Evolutionary conservation across 345 rosid genomes (phyloP), one percentile per base, ranked within the genome.

Genomic region (Moringa oleifera): DNA sequence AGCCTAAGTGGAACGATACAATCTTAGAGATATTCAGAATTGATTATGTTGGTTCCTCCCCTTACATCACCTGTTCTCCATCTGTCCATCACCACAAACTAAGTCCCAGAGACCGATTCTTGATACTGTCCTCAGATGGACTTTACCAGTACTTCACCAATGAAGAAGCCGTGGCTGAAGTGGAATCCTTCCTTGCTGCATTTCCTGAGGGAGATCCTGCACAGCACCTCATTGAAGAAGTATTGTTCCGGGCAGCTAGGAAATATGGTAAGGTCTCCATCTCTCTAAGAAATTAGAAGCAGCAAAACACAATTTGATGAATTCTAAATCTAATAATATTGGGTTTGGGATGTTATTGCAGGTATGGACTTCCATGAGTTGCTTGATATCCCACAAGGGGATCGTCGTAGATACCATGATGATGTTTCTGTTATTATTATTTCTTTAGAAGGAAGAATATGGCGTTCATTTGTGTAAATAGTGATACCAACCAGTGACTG

Each of bases 161-260:
- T 16, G 84, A 90, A 71, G 93, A 94, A 79, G 99, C 85, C 56
- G 78, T 86, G 18, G 68, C 79, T 9, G 89, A 85, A 65, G 90
- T 90, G 0, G 91, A 85, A 23, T 81, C 79, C 18, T 94, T 94
- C 83, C 81, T 87, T 13, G 61, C 87, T 25, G 78, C 86, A 15
- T 85, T 82, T 58, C 97, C 99, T 0, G 96, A 88, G 69, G 96
- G 96, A 11, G 99, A 94, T 76, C 99, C 99, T 3, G 97, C 99
- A 0, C 95, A 90, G 60, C 96, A 94, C 75, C 90, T 94, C 6
- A 75, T 94, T 1, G 91, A 90, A 78, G 79, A 85, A 74, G 84
- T 88, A 8, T 81, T 94, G 28, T 84, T 83, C 61, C 86, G 96
- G 9, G 99, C 99, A 18, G 99, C 99, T 1, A 88, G 79, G 68